Evolutionary conservation across 345 rosid genomes (phyloP).

Genomic region (Tarenaya hassleriana): DNA sequence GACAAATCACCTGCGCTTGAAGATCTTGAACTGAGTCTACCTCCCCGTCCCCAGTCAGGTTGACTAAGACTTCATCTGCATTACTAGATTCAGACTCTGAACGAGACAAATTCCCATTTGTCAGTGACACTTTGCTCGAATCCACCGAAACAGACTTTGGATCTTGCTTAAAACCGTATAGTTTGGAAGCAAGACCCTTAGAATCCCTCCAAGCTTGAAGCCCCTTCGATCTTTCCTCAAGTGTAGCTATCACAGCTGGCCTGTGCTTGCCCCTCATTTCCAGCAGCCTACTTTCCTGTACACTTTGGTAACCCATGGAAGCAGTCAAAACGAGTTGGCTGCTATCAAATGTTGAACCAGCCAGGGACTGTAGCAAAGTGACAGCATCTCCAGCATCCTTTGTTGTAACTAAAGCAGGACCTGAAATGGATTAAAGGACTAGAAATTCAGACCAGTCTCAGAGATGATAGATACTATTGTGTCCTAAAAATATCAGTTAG

Average conservation of each 20-base stretch:
- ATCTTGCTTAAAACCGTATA: slow-evolving; percentile 78
- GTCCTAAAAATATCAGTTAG: slow-evolving; percentile 18
- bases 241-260: slow-evolving; percentile 63
- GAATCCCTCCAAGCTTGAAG: slow-evolving; percentile 90
- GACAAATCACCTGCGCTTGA: slow-evolving; percentile 68
- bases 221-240: slow-evolving; percentile 92
- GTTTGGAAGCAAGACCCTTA: slow-evolving; percentile 83
- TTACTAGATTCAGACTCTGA: slow-evolving; percentile 71
- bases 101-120: slow-evolving; percentile 59
- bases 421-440: slow-evolving; percentile 44
- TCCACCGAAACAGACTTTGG: slow-evolving; percentile 61
- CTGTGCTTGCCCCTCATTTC: slow-evolving; percentile 88
- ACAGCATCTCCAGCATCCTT: slow-evolving; percentile 99
- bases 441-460: slow-evolving; percentile 14
- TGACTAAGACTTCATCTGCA: slow-evolving; percentile 64
- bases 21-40: slow-evolving; percentile 74
- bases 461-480: slow-evolving; percentile 11
- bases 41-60: slow-evolving; percentile 68
- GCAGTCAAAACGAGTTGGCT: slow-evolving; percentile 99
- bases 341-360: slow-evolving; percentile 99
- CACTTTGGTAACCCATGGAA: slow-evolving; percentile 97
- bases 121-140: slow-evolving; percentile 35
- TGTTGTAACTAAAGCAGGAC: slow-evolving; percentile 94
- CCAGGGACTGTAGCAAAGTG: slow-evolving; percentile 88
- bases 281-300: slow-evolving; percentile 64